phyloP scores from a whole-genome alignment of 176 grass and related monocot genomes.

The sorghum (Sorghum bicolor) region Sorghum_bicolor_NCBIv3 NC_012874.2:50853001-50853500 shows the following conservation, averaged over 20 bases:
- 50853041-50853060: background rate
- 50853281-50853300: background rate
- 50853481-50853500: background rate
- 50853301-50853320: background rate
- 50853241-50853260: slow-evolving; percentile 80
- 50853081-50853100: background rate
- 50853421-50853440: background rate
- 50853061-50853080: background rate
- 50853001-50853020: background rate
- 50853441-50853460: background rate
- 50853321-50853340: background rate
- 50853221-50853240: slow-evolving; percentile 71
- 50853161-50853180: slow-evolving; percentile 64
- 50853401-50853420: background rate
- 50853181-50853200: slow-evolving; percentile 70
- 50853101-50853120: slow-evolving; percentile 67
- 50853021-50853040: background rate
- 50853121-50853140: slow-evolving; percentile 89
- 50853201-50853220: slow-evolving; percentile 64
- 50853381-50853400: background rate
- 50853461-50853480: background rate
- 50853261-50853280: slow-evolving; percentile 12
- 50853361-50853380: background rate
- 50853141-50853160: slow-evolving; percentile 79
- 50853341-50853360: background rate